phyloP scores from a whole-genome alignment of 73 alveolate species.

The Paraurostyla sp. region DNA sequence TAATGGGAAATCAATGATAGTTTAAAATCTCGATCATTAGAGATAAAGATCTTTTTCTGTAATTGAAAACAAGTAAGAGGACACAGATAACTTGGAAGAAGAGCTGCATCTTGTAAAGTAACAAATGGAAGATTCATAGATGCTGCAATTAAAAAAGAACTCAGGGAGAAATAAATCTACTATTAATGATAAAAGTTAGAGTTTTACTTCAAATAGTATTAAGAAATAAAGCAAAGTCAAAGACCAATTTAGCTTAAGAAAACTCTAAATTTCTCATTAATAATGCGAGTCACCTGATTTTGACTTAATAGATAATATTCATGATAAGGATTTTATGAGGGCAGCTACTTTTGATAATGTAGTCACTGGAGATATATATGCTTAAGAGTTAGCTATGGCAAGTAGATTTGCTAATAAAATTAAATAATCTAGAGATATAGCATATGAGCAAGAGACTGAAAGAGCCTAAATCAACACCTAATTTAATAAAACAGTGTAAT shows the following conservation, averaged over 20 bases:
- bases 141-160: not conserved
- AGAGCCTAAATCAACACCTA: no score
- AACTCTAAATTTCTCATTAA: not conserved
- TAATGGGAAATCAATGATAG: not conserved
- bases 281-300: not conserved
- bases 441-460: no score
- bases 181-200: not conserved
- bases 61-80: not conserved
- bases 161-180: not conserved
- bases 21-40: not conserved
- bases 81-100: not conserved
- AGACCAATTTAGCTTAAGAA: no score
- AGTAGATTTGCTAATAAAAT: no score
- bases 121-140: no score
- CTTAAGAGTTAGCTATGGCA: no score
- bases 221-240: no score
- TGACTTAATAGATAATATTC: not conserved
- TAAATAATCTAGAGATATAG: no score
- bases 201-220: no score
- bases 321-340: not conserved
- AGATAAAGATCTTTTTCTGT: not conserved
- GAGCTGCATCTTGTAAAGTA: not conserved
- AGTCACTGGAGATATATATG: no score
- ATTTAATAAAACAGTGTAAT: no score
- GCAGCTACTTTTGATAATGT: conserved; percentile 24